Evolutionary conservation across 2,329 filamentous ascomycete species (phyloP), one percentile per base, ranked within the genome.

Genomic region (Aurifilum marmelostoma): DNA sequence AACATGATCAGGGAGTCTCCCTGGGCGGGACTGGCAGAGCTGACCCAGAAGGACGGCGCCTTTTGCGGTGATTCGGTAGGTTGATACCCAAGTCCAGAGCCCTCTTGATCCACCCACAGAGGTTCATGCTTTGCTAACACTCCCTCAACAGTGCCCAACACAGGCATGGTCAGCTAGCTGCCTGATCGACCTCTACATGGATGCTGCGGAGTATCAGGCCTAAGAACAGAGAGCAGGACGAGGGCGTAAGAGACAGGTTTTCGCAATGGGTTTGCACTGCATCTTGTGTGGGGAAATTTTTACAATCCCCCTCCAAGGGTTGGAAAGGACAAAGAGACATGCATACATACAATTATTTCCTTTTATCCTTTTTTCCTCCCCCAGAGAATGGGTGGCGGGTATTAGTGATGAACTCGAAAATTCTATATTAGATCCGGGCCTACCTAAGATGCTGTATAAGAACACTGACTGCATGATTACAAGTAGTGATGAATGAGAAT

Each of bases 111-210:
- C 32, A 47, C n/a, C 3, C 32, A 21, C 18, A 47, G n/a, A 8
- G 6, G n/a, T 11, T 59, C 29, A 37, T 32, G n/a, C 21, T 37
- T 27, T 52, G 41, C 65, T 60, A 65, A 69, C 59, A 52, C 32
- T 43, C 47, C 3, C n/a, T 27, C 61, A 52, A 67, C 77, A 96
- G 90, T 96, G 91, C 66, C 96, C 96, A 34, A 97, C 96, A 0
- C 96, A 99, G 80, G 92, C 96, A 66, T 99, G 96, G 96, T 97
- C 94, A 66, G 92, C 96, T 39, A 92, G 93, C 29, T 98, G 96
- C 79, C 84, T 99, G 76, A 92, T 99, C 76, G 96, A 99, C 81
- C 81, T 99, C 72, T 99, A 97, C 82, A 94, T 97, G 84, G 96
- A 99, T 79, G 95, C 93, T 24, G 85, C 86, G 34, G 86, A 87